Evolutionary conservation across 768 basidiomycete species (phyloP).

Genomic region (Tricholoma bakamatsutake): DNA sequence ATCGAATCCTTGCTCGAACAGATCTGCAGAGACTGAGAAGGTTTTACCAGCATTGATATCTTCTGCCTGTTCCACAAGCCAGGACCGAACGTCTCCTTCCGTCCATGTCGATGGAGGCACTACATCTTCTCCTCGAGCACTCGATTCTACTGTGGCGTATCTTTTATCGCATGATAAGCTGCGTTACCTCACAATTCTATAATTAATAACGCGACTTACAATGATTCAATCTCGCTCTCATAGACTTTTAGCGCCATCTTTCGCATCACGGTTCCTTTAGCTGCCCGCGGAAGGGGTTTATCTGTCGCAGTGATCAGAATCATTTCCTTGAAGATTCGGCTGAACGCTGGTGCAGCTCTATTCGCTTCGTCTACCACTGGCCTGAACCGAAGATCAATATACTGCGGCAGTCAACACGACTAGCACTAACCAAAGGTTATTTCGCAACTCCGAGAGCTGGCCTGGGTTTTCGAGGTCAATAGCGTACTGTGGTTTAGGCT

Average conservation of each 20-base stretch:
- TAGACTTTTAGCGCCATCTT: constrained; percentile 32
- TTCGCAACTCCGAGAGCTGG: neutral
- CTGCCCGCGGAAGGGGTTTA: constrained; percentile 36
- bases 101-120: constrained; percentile 21
- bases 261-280: constrained; percentile 38
- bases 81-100: constrained; percentile 11
- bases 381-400: constrained; percentile 15
- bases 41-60: constrained; percentile 22
- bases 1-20: constrained; percentile 27
- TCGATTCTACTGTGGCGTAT: constrained; percentile 19
- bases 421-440: neutral
- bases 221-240: constrained; percentile 30
- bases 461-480: constrained; percentile 24
- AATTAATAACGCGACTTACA: constrained; percentile 19
- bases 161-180: constrained; percentile 10
- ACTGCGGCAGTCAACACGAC: neutral
- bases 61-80: constrained; percentile 17
- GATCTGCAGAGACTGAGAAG: constrained; percentile 11
- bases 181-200: neutral
- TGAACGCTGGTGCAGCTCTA: constrained; percentile 28
- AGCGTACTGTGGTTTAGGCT: constrained; percentile 17
- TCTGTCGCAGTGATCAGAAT: constrained; percentile 33
- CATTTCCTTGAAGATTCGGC: constrained; percentile 43
- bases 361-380: constrained; percentile 36
- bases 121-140: constrained; percentile 13